These are phyloP conservation scores for Oemleria cerasiformis DNA, from an alignment of 306 rosid species.

Conservation along the genomic window DNA sequence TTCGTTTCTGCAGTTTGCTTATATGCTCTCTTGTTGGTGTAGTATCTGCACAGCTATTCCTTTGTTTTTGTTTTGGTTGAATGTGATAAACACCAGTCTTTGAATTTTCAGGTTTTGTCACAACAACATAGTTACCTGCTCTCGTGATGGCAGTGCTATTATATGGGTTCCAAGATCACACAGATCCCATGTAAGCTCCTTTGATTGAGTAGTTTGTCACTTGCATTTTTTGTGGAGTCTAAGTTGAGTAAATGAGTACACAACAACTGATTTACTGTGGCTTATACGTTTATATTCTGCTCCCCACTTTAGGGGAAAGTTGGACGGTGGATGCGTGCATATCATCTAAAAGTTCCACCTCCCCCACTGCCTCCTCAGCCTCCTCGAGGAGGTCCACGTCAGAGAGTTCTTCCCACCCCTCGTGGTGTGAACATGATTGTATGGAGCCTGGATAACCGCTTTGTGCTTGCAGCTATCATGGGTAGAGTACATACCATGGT, in stretches of 20 bases:
- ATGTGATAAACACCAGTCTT: conserved; percentile 24
- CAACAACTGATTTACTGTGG: background rate
- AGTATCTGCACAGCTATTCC: background rate
- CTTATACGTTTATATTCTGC: conserved; percentile 9
- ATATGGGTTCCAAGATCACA: conserved; percentile 93
- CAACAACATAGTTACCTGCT: conserved; percentile 91
- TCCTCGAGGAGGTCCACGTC: conserved; percentile 87
- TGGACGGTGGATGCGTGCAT: conserved; percentile 87
- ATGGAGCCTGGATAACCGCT: conserved; percentile 94
- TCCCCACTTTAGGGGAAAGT: conserved; percentile 63
- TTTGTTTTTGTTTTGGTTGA: conserved; percentile 8
- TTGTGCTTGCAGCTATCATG: conserved; percentile 95
- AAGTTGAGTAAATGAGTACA: conserved; percentile 5
- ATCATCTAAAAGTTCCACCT: conserved; percentile 91
- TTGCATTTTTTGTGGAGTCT: conserved; percentile 3
- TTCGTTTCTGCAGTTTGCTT: conserved; percentile 11
- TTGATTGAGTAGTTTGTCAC: conserved; percentile 7
- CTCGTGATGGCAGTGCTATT: conserved; percentile 97
- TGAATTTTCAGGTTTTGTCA: conserved; percentile 66
- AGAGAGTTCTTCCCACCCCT: conserved; percentile 81
- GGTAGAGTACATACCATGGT: conserved; percentile 41
- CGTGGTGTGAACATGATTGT: conserved; percentile 94
- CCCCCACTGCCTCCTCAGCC: conserved; percentile 94
- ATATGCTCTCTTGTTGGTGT: background rate
- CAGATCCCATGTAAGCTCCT: conserved; percentile 74